Conservation (phyloP, 331 rosid species). For the Quercus phellos region DNA sequence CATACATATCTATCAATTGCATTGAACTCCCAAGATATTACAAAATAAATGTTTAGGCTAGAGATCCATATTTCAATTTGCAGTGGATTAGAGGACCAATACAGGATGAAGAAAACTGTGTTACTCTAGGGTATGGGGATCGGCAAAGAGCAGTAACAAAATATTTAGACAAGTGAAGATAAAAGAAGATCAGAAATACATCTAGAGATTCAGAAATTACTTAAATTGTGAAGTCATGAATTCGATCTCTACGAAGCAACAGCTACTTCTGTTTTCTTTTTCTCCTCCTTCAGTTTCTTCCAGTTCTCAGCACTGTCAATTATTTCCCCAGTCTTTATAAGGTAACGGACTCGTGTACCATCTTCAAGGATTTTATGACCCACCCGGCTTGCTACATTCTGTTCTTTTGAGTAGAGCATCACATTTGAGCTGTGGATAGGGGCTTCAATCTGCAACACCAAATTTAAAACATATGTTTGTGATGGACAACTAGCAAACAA, state of each 20-base stretch:
- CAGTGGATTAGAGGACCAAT: conserved; percentile 2
- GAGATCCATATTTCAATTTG: neutral
- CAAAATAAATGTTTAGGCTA: neutral
- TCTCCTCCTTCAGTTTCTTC: conserved; percentile 70
- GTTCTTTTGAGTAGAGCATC: conserved; percentile 90
- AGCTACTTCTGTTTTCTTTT: conserved; percentile 58
- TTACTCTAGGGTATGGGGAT: neutral
- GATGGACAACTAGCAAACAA: neutral
- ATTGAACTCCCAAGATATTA: neutral
- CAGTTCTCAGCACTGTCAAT: conserved; percentile 65
- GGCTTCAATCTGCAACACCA: conserved; percentile 62
- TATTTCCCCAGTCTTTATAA: conserved; percentile 86
- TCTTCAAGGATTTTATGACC: conserved; percentile 81
- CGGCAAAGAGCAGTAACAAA: conserved; percentile 9
- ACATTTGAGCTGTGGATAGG: conserved; percentile 95
- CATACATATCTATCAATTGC: neutral
- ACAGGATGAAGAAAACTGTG: conserved; percentile 17
- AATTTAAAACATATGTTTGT: conserved; percentile 2
- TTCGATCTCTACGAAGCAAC: conserved; percentile 39
- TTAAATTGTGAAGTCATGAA: conserved; percentile 20
- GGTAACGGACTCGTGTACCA: conserved; percentile 80
- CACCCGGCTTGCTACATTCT: conserved; percentile 85
- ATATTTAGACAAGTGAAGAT: conserved; percentile 20
- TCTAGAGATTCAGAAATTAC: conserved; percentile 29
- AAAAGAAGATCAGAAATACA: conserved; percentile 11